A percentile compares a stretch with the other conserved stretches of the same genome.
Evolutionary conservation across 176 grass and related monocot genomes (phyloP).

Genomic region (Zea mays): DNA sequence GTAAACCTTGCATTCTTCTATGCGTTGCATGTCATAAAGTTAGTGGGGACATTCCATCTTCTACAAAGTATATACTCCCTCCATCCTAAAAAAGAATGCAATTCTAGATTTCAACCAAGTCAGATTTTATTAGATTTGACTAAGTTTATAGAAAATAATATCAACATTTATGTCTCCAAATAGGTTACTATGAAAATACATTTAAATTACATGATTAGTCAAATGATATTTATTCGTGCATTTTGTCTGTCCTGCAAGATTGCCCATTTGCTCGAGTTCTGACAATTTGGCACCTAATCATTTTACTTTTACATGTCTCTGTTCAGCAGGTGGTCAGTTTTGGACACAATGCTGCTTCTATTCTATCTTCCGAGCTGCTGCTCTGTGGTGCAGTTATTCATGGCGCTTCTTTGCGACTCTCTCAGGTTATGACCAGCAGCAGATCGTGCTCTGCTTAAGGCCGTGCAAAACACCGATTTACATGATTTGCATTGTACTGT

Average conservation of each 20-base stretch:
- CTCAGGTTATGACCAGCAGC: too few species aligned
- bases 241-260: neutral
- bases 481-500: too few species aligned
- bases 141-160: too few species aligned
- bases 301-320: neutral
- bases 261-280: neutral
- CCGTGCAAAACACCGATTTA: too few species aligned
- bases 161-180: too few species aligned
- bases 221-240: too few species aligned
- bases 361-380: conserved; percentile 2
- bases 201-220: too few species aligned
- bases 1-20: neutral
- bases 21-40: neutral
- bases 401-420: neutral
- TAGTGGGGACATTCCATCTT: neutral
- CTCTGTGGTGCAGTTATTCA: neutral
- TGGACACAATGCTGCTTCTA: neutral
- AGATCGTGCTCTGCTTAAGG: too few species aligned
- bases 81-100: too few species aligned
- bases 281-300: neutral
- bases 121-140: too few species aligned
- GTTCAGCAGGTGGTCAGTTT: conserved; percentile 13
- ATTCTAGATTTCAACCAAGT: too few species aligned
- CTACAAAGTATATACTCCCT: neutral
- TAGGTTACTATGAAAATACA: too few species aligned